Evolutionary conservation across 148 eudicot genomes (phyloP), one percentile per base, ranked within the genome.

Genomic region (Cornus suecica): DNA sequence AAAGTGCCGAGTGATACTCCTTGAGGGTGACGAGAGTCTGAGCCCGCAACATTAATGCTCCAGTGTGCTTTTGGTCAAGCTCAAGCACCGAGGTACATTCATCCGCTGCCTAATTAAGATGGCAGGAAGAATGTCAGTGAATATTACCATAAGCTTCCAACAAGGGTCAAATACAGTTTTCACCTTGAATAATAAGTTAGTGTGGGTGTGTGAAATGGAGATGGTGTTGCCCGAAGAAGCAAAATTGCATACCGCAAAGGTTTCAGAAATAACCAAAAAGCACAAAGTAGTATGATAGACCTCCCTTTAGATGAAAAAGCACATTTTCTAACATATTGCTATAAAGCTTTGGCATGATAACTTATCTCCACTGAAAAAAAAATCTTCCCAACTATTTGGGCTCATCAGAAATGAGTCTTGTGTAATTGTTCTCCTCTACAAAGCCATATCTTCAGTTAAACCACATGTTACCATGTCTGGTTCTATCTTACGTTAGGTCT

Each of bases 1-100:
- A 94, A 18, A 94, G 87, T 68, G 98, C 98, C 2, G 87, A 90
- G 20, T 90, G 90, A 78, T 92, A 94, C 85, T 94, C 91, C 82
- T 92, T 90, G 30, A 94, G 88, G 45, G 97, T 92, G 77, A 94
- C 95, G 67, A 94, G 83, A 75, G 95, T 94, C 80, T 94, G 98
- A 76, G 98, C 97, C 29, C 97, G 95, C 87, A 94, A 78, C 98
- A 94, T 92, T 66, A 92, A 75, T 45, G 98, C 98, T 77, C 97
- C 97, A 25, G 95, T 90, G 86, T 94, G 98, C 25, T 89, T 85
- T 66, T 84, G 73, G 84, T 94, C 97, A 66, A 94, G 91, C 90
- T 92, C 95, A 73, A 94, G 95, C 78, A 94, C 98, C 68, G 88
- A 90, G 2, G 97, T 89, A 80, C 98, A 92, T 79, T 94, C 98